Conservation (phyloP, 2,329 filamentous ascomycete species). For the Alternaria novae-zelandiae region DNA sequence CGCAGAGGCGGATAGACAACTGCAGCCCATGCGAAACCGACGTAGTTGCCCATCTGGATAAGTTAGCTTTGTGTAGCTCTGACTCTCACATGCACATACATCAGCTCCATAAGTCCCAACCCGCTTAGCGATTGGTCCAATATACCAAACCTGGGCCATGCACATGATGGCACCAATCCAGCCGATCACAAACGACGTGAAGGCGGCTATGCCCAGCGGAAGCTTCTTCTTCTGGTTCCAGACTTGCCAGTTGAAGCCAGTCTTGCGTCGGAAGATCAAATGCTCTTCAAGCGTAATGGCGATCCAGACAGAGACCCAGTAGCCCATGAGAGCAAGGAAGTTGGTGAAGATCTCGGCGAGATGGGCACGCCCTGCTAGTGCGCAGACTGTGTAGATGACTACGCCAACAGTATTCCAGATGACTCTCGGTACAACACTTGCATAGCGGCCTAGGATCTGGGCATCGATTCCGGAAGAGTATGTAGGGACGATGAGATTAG, state of each 20-base stretch:
- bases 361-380: conserved; percentile 65
- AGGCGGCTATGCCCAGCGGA: conserved; percentile 67
- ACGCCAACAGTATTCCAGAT: conserved; percentile 69
- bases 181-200: conserved; percentile 67
- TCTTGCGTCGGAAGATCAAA: conserved; percentile 63
- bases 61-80: neutral
- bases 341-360: conserved; percentile 71
- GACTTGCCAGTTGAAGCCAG: conserved; percentile 64
- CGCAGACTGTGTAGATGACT: conserved; percentile 69
- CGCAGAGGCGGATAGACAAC: conserved; percentile 63
- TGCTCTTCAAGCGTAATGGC: conserved; percentile 68
- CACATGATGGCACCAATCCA: conserved; percentile 70
- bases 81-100: conserved; percentile 46
- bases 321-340: conserved; percentile 73
- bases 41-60: conserved; percentile 62
- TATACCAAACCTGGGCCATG: conserved; percentile 75
- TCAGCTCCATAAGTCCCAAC: conserved; percentile 66
- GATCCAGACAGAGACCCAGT: conserved; percentile 72
- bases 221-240: conserved; percentile 67
- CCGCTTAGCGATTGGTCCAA: conserved; percentile 65
- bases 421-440: conserved; percentile 65
- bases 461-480: conserved; percentile 71
- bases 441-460: conserved; percentile 67
- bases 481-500: conserved; percentile 69
- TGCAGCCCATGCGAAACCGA: conserved; percentile 66